Conservation (phyloP, 2,329 filamentous ascomycete genomes). For the Trichoderma hamatum region DNA sequence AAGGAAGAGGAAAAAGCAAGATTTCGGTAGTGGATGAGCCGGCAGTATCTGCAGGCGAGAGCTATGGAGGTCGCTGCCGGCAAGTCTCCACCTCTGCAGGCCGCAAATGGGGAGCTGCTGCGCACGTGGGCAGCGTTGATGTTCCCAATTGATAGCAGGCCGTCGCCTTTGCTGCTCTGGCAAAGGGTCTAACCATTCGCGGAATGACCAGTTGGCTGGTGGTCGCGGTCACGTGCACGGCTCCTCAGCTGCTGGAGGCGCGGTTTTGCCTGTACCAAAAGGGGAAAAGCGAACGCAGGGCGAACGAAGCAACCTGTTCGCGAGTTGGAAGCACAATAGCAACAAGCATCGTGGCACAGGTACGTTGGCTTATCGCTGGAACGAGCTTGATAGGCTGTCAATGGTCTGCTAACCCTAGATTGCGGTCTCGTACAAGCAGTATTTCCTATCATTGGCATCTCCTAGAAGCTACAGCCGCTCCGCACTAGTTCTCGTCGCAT, state of each 20-base stretch:
- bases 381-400: not conserved
- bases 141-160: too few species aligned
- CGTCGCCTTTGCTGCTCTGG: too few species aligned
- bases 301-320: conserved; percentile 29
- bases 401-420: not conserved
- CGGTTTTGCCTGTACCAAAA: conserved; percentile 30
- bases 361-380: conserved; percentile 34
- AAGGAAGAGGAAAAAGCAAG: conserved; percentile 12
- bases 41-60: conserved; percentile 18
- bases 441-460: not conserved
- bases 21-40: not conserved
- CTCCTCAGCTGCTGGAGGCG: conserved; percentile 30
- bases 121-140: conserved; percentile 42
- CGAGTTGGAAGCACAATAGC: conserved; percentile 21
- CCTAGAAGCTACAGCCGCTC: not conserved
- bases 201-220: too few species aligned
- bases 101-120: conserved; percentile 15
- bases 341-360: conserved; percentile 17
- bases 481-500: not conserved
- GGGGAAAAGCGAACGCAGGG: conserved; percentile 36
- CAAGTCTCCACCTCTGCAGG: conserved; percentile 10
- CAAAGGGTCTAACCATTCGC: too few species aligned
- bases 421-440: not conserved
- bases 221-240: conserved; percentile 38
- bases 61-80: conserved; percentile 6